These are phyloP conservation scores for Hyphopichia khmerensis DNA, from an alignment of 1,139 yeast genomes.

Conservation along the genomic window DNA sequence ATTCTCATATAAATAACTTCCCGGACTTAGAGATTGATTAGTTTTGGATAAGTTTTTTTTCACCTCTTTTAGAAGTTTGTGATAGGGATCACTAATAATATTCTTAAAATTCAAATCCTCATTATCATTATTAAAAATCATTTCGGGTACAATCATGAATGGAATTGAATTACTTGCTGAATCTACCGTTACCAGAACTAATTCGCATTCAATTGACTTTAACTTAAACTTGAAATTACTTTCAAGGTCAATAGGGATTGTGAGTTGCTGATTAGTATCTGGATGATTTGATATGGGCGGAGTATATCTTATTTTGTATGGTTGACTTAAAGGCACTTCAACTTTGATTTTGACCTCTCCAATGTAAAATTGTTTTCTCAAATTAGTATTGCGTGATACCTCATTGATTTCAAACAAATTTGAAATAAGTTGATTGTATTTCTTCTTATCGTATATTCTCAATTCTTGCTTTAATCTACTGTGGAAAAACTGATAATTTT, in stretches of 20 bases:
- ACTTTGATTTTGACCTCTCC: not conserved
- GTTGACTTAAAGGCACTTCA: not conserved
- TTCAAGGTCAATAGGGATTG: not conserved
- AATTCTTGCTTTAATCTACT: not conserved
- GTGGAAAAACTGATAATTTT: not conserved
- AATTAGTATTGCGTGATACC: not conserved
- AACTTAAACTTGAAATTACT: not conserved
- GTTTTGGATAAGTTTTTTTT: not conserved
- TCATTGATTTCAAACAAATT: not conserved
- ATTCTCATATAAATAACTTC: not conserved
- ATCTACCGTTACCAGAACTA: slow-evolving; percentile 2
- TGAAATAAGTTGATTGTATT: not conserved
- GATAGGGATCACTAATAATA: not conserved
- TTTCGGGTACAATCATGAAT: slow-evolving; percentile 1
- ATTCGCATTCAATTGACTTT: slow-evolving; percentile 1
- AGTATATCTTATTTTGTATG: not conserved
- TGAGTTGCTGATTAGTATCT: not conserved
- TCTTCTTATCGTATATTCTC: not conserved
- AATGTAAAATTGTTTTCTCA: not conserved
- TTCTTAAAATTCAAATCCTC: not conserved
- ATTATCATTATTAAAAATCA: not conserved
- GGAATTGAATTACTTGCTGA: slow-evolving; percentile 1
- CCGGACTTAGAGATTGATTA: not conserved
- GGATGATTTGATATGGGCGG: slow-evolving; percentile 1
- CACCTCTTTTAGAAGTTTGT: not conserved